Percentiles rank a stretch among this genome's conserved stretches.
Conservation (phyloP, 768 basidiomycete genomes). For the Phaffia australis region DNA sequence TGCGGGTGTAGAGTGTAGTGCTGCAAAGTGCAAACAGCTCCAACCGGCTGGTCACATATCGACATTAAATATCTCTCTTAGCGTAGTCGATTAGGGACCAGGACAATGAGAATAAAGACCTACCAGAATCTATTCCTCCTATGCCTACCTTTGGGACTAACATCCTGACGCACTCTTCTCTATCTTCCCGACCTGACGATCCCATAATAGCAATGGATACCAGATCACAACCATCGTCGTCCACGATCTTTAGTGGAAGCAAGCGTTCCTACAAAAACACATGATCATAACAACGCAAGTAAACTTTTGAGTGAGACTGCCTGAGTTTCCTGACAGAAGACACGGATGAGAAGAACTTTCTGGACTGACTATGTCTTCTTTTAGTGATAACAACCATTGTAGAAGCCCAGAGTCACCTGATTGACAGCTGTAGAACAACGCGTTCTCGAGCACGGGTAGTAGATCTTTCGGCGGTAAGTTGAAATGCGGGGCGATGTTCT, state of each 20-base stretch:
- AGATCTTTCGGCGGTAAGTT: slow-evolving; percentile 19
- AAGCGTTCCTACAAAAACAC: slow-evolving; percentile 3
- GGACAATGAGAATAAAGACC: neutral
- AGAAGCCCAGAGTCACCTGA: slow-evolving; percentile 10
- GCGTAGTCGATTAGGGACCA: slow-evolving; percentile 42
- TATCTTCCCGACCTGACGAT: slow-evolving; percentile 74
- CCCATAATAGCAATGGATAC: slow-evolving; percentile 34
- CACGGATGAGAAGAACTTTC: neutral
- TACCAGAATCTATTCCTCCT: neutral
- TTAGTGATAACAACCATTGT: slow-evolving; percentile 11
- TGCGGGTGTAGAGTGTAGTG: slow-evolving; percentile 75
- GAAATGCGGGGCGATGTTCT: slow-evolving; percentile 15
- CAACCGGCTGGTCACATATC: slow-evolving; percentile 58
- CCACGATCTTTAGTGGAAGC: slow-evolving; percentile 43
- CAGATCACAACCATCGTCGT: slow-evolving; percentile 71
- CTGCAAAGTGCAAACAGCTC: slow-evolving; percentile 89
- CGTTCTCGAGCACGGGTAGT: slow-evolving; percentile 21
- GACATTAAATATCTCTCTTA: slow-evolving; percentile 49
- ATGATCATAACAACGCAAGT: neutral
- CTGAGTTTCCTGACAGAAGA: neutral
- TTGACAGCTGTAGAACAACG: slow-evolving; percentile 3
- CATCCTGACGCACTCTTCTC: slow-evolving; percentile 77
- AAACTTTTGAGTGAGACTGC: neutral
- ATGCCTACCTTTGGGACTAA: slow-evolving; percentile 46
- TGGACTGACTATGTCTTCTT: slow-evolving; percentile 6